phyloP scores from a whole-genome alignment of 768 basidiomycete genomes.

The Pulveroboletus sp. region DNA sequence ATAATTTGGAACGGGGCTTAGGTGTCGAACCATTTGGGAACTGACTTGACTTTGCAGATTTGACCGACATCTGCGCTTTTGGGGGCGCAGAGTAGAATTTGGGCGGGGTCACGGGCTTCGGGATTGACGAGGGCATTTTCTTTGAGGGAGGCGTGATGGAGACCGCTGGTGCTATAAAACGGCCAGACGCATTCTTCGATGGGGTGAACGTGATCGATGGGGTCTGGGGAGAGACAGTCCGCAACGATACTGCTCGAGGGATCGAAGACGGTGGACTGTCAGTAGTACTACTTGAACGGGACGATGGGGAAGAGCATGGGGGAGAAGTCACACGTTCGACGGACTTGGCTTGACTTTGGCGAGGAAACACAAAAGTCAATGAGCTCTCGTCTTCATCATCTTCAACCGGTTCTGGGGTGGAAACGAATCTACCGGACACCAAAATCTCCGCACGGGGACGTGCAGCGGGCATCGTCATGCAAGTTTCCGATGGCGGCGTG shows the following conservation, averaged over 20 bases:
- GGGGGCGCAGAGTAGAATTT: conserved; percentile 19
- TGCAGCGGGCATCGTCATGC: conserved; percentile 19
- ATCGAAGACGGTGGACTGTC: conserved; percentile 48
- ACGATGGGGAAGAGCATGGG: conserved; percentile 11
- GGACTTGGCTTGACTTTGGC: conserved; percentile 3
- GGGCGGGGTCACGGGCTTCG: conserved; percentile 52
- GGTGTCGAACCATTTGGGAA: conserved; percentile 60
- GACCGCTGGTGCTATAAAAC: conserved; percentile 19
- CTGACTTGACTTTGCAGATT: conserved; percentile 22
- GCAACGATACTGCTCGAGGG: conserved; percentile 42
- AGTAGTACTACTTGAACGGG: conserved; percentile 11
- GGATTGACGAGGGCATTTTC: conserved; percentile 60
- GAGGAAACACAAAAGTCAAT: conserved; percentile 24
- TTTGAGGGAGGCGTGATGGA: conserved; percentile 48
- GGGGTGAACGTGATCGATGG: conserved; percentile 33
- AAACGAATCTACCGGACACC: conserved; percentile 2
- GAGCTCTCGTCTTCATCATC: conserved; percentile 24
- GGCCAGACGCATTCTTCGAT: conserved; percentile 30
- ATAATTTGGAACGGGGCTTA: conserved; percentile 47
- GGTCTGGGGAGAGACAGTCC: conserved; percentile 31
- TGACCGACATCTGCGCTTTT: conserved; percentile 40
- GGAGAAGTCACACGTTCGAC: conserved; percentile 8
- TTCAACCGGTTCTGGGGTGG: conserved; percentile 13
- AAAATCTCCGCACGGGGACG: conserved; percentile 3
- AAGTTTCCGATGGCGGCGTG: conserved; percentile 18